These are phyloP conservation scores for Hypoxylon cercidicola DNA, from an alignment of 495 filamentous ascomycete genomes.

Conservation along the genomic window DNA sequence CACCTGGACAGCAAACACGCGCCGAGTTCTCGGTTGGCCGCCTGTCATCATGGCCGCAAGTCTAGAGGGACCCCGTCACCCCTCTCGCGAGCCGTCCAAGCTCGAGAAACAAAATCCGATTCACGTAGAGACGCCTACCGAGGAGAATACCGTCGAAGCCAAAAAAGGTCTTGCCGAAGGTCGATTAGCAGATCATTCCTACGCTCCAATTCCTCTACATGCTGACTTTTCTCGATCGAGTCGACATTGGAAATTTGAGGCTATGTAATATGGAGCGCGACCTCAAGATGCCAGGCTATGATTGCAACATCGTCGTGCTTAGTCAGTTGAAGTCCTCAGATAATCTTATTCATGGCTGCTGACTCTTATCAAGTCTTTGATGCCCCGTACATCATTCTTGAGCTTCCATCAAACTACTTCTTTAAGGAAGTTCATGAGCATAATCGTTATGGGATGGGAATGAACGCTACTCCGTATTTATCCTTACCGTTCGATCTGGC, in stretches of 20 bases:
- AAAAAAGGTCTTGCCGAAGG: conserved; percentile 60
- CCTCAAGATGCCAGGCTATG: conserved; percentile 66
- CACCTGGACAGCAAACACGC: neutral
- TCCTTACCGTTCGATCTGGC: conserved; percentile 61
- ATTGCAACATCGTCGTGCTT: conserved; percentile 69
- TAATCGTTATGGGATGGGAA: conserved; percentile 59
- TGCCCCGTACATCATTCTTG: conserved; percentile 81
- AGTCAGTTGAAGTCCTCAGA: neutral
- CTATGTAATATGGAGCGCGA: conserved; percentile 72
- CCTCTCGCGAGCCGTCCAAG: neutral
- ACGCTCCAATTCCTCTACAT: conserved; percentile 65
- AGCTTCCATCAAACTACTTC: conserved; percentile 81
- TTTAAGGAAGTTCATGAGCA: conserved; percentile 67
- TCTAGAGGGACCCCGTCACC: neutral
- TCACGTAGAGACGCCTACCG: neutral
- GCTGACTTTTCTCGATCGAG: conserved; percentile 81
- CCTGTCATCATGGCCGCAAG: neutral
- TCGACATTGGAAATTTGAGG: conserved; percentile 84
- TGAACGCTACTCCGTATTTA: conserved; percentile 25
- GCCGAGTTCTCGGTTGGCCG: neutral
- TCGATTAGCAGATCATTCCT: conserved; percentile 62
- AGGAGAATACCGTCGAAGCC: conserved; percentile 23
- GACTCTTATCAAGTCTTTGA: conserved; percentile 66
- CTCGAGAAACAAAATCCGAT: neutral
- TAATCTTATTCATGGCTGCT: neutral